These are phyloP conservation scores for Neoarthrinium moseri DNA, from an alignment of 2,329 filamentous ascomycete species.

Conservation along the genomic window DNA sequence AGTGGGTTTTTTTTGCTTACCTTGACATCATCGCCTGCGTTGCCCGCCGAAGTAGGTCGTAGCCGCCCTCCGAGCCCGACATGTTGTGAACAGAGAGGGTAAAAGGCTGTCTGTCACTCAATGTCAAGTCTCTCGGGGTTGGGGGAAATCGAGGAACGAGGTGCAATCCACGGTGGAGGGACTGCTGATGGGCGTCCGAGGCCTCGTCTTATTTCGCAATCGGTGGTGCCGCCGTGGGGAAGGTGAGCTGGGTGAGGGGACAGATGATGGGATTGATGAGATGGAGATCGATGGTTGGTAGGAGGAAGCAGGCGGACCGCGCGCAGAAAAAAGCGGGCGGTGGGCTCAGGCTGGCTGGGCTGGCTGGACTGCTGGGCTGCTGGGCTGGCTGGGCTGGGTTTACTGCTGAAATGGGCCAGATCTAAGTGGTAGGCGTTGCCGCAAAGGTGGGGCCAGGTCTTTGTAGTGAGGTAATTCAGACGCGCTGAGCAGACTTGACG, in stretches of 20 bases:
- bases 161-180: not conserved
- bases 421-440: conserved; percentile 10
- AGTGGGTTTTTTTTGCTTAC: conserved; percentile 38
- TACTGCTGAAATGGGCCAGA: conserved; percentile 6
- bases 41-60: conserved; percentile 57
- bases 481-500: not conserved
- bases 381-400: not conserved
- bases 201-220: conserved; percentile 1
- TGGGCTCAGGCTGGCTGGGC: not conserved
- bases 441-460: conserved; percentile 1
- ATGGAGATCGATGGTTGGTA: conserved; percentile 1
- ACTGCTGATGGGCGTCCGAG: not conserved
- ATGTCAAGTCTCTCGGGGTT: conserved; percentile 5
- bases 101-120: not conserved
- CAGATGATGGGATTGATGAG: conserved; percentile 4
- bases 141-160: not conserved
- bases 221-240: conserved; percentile 1
- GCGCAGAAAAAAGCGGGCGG: conserved; percentile 1
- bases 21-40: conserved; percentile 64
- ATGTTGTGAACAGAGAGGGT: conserved; percentile 31
- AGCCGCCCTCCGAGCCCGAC: conserved; percentile 52
- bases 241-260: conserved; percentile 2
- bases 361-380: not conserved
- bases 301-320: not conserved
- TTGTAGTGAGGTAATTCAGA: conserved; percentile 10